A percentile compares a stretch with the other conserved stretches of the same genome.
phyloP scores from a whole-genome alignment of 164 flowering plant species.

The Malania oleifera region DNA sequence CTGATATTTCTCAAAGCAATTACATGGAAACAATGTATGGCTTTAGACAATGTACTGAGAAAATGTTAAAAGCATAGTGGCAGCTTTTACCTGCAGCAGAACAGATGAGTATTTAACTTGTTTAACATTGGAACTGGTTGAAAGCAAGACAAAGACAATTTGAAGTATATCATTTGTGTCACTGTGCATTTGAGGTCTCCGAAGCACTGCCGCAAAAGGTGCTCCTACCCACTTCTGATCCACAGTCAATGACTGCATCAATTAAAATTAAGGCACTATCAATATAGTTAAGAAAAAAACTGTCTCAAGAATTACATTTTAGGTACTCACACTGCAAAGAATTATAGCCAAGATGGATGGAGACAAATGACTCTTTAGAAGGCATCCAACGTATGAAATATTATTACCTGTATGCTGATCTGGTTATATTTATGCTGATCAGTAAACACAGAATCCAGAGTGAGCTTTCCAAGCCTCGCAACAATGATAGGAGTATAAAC shows the following conservation, averaged over 20 bases:
- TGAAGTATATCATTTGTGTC: constrained; percentile 43
- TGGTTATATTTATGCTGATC: constrained; percentile 44
- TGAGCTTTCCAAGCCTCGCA: constrained; percentile 54
- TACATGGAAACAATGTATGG: not conserved
- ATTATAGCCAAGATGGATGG: not conserved
- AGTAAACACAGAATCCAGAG: constrained; percentile 46
- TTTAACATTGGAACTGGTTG: constrained; percentile 53
- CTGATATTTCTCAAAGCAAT: not conserved
- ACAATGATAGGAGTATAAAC: constrained; percentile 42
- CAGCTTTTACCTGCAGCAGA: constrained; percentile 64
- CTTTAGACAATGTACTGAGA: not conserved
- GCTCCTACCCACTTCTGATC: constrained; percentile 92
- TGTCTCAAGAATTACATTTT: too few species aligned
- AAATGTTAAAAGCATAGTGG: not conserved
- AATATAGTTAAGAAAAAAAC: not conserved
- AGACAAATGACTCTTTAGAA: not conserved
- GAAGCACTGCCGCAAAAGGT: constrained; percentile 85
- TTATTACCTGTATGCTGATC: constrained; percentile 60
- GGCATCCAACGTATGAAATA: constrained; percentile 5
- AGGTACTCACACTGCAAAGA: too few species aligned
- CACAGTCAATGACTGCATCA: constrained; percentile 60
- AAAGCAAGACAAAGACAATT: constrained; percentile 43
- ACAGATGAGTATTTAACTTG: constrained; percentile 70
- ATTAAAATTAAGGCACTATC: constrained; percentile 2
- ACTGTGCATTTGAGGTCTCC: constrained; percentile 44